Evolutionary conservation across 495 filamentous ascomycete species (phyloP).

Genomic region (Delitschia confertaspora): DNA sequence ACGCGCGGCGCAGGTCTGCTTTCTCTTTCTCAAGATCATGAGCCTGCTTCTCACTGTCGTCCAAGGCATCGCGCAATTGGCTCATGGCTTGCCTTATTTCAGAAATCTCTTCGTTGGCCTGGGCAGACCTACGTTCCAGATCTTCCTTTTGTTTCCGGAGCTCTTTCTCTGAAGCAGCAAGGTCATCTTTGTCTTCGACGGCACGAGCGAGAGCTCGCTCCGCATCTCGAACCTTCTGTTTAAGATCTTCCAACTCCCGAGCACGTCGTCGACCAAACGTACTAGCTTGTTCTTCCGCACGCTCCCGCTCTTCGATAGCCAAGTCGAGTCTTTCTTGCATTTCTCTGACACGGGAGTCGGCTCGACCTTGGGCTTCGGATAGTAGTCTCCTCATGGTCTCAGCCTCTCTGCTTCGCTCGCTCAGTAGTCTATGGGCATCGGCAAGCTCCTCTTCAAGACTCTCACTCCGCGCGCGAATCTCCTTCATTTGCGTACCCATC

Average conservation of each 20-base stretch:
- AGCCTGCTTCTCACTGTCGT: conserved; percentile 78
- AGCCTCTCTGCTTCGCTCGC: conserved; percentile 83
- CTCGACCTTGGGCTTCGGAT: conserved; percentile 72
- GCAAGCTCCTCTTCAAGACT: conserved; percentile 87
- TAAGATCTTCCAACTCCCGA: conserved; percentile 80
- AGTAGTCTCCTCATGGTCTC: conserved; percentile 91
- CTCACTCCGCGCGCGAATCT: conserved; percentile 71
- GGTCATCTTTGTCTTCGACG: conserved; percentile 58
- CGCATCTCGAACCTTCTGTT: conserved; percentile 64
- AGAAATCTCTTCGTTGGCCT: conserved; percentile 57
- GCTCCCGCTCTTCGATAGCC: conserved; percentile 82
- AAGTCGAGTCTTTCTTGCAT: conserved; percentile 84
- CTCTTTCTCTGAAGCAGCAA: conserved; percentile 60
- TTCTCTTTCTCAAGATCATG: conserved; percentile 75
- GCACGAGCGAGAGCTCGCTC: conserved; percentile 66
- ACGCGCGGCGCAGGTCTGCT: conserved; percentile 57
- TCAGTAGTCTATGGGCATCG: conserved; percentile 80
- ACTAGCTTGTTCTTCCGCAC: conserved; percentile 82
- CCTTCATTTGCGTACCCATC: conserved; percentile 86
- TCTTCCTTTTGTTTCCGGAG: conserved; percentile 66
- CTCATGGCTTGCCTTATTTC: conserved; percentile 72
- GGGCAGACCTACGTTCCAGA: conserved; percentile 58
- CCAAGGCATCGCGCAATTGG: conserved; percentile 67
- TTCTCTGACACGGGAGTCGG: conserved; percentile 72
- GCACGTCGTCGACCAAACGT: conserved; percentile 64